Evolutionary conservation across 805 yeast species (phyloP).

Genomic region (Kodamaea sagamina): DNA sequence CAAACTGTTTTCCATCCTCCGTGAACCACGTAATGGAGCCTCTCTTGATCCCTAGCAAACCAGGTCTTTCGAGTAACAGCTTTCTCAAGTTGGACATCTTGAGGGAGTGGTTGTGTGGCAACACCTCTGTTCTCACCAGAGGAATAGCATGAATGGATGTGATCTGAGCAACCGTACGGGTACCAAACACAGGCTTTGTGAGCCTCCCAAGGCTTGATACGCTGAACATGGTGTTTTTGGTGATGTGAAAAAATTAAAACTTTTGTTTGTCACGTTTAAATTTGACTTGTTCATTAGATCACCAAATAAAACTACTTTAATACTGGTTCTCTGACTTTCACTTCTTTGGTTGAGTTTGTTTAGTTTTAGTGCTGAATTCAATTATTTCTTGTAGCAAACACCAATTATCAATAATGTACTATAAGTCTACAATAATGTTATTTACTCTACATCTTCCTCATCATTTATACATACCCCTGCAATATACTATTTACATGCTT

Average conservation of each 20-base stretch:
- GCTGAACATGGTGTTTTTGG: slow-evolving; percentile 13
- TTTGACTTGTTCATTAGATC: too few species aligned
- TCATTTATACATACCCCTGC: background rate
- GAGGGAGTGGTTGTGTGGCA: slow-evolving; percentile 63
- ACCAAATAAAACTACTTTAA: too few species aligned
- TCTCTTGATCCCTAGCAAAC: slow-evolving; percentile 77
- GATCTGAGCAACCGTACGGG: slow-evolving; percentile 39
- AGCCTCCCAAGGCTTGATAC: slow-evolving; percentile 37
- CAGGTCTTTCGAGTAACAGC: slow-evolving; percentile 75
- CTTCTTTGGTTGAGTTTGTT: too few species aligned
- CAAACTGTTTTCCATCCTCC: slow-evolving; percentile 64
- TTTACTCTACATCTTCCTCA: slow-evolving; percentile 2
- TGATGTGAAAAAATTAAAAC: slow-evolving; percentile 5
- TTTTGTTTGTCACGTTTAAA: slow-evolving; percentile 2
- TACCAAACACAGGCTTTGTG: slow-evolving; percentile 30
- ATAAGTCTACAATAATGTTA: background rate
- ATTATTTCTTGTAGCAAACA: too few species aligned
- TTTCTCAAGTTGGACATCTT: slow-evolving; percentile 71
- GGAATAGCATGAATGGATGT: slow-evolving; percentile 56
- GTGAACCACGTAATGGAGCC: slow-evolving; percentile 91
- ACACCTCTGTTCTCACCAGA: slow-evolving; percentile 45
- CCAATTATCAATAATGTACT: too few species aligned
- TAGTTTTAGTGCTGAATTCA: too few species aligned
- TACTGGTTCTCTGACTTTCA: too few species aligned
- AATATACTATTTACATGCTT: slow-evolving; percentile 17